Evolutionary conservation across 1,284 basidiomycete genomes (phyloP), one percentile per base, ranked within the genome.

Genomic region (Moniliella sp.): DNA sequence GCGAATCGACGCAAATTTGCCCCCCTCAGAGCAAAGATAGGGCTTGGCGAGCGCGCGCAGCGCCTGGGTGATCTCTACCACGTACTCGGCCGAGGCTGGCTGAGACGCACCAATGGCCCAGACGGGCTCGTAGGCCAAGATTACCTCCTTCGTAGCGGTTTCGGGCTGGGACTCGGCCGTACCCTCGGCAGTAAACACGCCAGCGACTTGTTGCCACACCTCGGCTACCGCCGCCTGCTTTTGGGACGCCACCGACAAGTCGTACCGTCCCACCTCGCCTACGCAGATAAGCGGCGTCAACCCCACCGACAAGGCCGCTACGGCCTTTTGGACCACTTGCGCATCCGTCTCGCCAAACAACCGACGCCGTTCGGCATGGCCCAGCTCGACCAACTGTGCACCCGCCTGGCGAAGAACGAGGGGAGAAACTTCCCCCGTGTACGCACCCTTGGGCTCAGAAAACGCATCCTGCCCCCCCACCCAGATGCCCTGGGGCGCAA

Each of bases 111-210:
- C 52, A 10, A 55, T 55, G 2, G 52, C 52, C 52, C 52, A 55
- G 8, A 55, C 52, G 0, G 52, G 52, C 32, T 55, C 52, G 34
- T 53, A 55, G 1, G 52, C 52, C 23, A 55, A 26, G 1, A 55
- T 40, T 2, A 55, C 40, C 19, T 49, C 38, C n/a, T 23, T 23
- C 8, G 8, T 23, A 7, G 7, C n/a, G 21, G 8, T 23, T 7
- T 23, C 21, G 8, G 7, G 7, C 21, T 7, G 21, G 8, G n/a
- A 7, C 8, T 23, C 21, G 7, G 21, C 21, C 1, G 31, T 31
- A 5, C 30, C n/a, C n/a, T n/a, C n/a, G n/a, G n/a, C n/a, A n/a
- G n/a, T n/a, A 27, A 55, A 33, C 4, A 48, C 52, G 7, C 35
- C 40, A 5, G 30, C 18, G 27, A 53, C 41, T 34, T 55, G 52